Base-by-base conservation (phyloP, 345 rosid genomes). In the Populus alba region DNA sequence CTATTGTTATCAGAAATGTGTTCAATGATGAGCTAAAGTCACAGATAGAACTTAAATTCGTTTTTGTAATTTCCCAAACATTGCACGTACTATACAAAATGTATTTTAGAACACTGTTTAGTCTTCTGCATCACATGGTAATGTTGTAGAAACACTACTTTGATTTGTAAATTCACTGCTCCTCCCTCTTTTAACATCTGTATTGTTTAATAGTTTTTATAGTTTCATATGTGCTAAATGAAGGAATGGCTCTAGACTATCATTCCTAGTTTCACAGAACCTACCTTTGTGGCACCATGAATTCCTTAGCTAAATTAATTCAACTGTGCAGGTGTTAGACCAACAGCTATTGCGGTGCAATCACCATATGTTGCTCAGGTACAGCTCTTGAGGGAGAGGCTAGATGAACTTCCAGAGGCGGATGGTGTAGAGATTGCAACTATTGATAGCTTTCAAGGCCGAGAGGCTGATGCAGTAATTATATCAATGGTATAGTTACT, bases 341-440 rank as follows among this genome's bases (percentile, higher is more conserved):
- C 99, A 75, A 73, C 82, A 72, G 88, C 94, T 20, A 92, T 95
- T 37, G 94, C 93, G 1, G 95, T 95, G 79, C 98, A 95, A 82
- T 95, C 99, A 61, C 99, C 99, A 68, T 95, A 95, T 82, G 99
- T 95, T 78, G 96, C 99, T 65, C 99, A 95, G 80, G 99, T 95
- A 74, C 99, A 95, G 63, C 96, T 90, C 73, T 83, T 93, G 80
- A 90, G 96, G 83, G 96, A 95, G 63, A 90, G 94, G 84, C 92
- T 95, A 49, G 92, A 91, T 74, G 97, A 93, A 81, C 80, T 86
- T 76, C 96, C 97, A 59, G 92, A 86, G 80, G 91, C 96, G 72
- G 90, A 75, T 61, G 97, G 97, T 45, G 90, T 95, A 61, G 98
- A 95, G 87, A 97, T 93, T 79, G 92, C 97, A 80, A 95, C 98